Conservation (phyloP, 352 stramenopile species). For the Phytophthora rubi region DNA sequence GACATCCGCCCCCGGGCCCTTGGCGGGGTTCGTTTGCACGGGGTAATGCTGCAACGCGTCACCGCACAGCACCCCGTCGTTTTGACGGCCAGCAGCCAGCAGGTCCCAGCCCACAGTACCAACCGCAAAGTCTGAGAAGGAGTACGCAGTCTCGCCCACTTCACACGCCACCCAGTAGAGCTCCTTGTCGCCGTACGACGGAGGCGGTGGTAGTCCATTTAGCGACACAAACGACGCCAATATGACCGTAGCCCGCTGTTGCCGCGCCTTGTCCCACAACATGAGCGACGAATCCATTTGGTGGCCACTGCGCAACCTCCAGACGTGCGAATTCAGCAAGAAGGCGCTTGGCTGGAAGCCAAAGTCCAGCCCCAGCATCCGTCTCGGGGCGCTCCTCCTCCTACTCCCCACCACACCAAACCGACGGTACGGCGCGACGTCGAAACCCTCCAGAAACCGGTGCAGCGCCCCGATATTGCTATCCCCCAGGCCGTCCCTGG, state of each 20-base stretch:
- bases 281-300: slow-evolving; percentile 61
- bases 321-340: slow-evolving; percentile 44
- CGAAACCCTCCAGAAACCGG: slow-evolving; percentile 47
- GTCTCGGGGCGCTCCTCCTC: slow-evolving; percentile 1
- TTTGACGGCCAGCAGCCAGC: slow-evolving; percentile 15
- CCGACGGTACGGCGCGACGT: slow-evolving; percentile 34
- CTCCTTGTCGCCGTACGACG: slow-evolving; percentile 64
- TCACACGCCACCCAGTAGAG: slow-evolving; percentile 59
- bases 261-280: slow-evolving; percentile 51
- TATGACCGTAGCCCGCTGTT: slow-evolving; percentile 51
- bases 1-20: slow-evolving; percentile 21
- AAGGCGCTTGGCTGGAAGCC: slow-evolving; percentile 40
- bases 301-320: slow-evolving; percentile 45
- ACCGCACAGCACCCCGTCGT: slow-evolving; percentile 46
- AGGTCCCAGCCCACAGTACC: slow-evolving; percentile 39
- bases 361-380: slow-evolving; percentile 25
- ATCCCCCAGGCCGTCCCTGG: slow-evolving; percentile 9
- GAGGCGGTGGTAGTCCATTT: slow-evolving; percentile 20
- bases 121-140: slow-evolving; percentile 48
- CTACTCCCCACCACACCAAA: slow-evolving; percentile 7
- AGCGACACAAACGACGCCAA: slow-evolving; percentile 50
- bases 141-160: slow-evolving; percentile 54
- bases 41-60: slow-evolving; percentile 53
- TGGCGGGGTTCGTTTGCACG: slow-evolving; percentile 22
- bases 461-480: slow-evolving; percentile 32